Conservation (phyloP, 768 basidiomycete species). For the Mycena epipterygia region DNA sequence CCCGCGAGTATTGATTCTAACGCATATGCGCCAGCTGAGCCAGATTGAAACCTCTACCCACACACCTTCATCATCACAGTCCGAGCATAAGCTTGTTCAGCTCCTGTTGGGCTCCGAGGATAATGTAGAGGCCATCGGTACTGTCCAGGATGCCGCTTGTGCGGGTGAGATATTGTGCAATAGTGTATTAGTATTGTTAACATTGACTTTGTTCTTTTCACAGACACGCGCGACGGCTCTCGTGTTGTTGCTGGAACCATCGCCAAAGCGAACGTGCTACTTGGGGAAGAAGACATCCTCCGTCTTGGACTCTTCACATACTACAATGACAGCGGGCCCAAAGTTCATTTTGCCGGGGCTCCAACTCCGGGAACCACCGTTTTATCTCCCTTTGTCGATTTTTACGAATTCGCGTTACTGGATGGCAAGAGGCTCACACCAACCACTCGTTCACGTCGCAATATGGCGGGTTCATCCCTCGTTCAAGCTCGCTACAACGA, state of each 20-base stretch:
- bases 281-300: not conserved
- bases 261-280: not conserved
- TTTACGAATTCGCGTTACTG: constrained; percentile 26
- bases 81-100: not conserved
- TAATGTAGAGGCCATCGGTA: not conserved
- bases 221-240: not conserved
- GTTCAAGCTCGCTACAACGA: constrained; percentile 18
- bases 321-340: not conserved
- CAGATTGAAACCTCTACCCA: not conserved
- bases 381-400: not conserved
- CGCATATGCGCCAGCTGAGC: not conserved
- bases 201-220: not conserved
- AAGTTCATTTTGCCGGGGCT: not conserved
- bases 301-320: not conserved
- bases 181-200: too few species aligned
- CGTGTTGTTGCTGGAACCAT: not conserved
- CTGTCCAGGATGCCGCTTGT: not conserved
- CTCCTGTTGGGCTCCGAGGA: not conserved
- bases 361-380: not conserved
- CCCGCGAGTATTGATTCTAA: not conserved
- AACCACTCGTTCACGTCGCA: not conserved
- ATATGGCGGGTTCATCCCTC: constrained; percentile 30
- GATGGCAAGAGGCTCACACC: constrained; percentile 34
- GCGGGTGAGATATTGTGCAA: not conserved
- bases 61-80: not conserved